Evolutionary conservation across 352 stramenopile species (phyloP).

Genomic region (Globisporangium solare): DNA sequence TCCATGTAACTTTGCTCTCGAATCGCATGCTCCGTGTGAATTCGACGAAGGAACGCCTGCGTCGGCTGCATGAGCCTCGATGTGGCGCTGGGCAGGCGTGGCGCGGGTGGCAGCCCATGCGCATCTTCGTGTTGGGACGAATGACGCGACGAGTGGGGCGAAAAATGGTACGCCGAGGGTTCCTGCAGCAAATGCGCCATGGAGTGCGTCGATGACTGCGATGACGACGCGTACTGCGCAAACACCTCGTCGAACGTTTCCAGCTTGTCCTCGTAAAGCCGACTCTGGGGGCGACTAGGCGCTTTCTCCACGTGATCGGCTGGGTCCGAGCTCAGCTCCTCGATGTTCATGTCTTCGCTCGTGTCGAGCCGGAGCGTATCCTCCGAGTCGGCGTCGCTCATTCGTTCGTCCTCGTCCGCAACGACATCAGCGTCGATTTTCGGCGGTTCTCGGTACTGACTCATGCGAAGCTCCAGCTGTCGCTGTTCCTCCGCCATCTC

Average conservation of each 20-base stretch:
- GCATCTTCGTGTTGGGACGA: conserved; percentile 13
- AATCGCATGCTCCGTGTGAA: conserved; percentile 35
- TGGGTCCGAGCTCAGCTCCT: conserved; percentile 9
- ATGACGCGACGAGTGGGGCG: conserved; percentile 15
- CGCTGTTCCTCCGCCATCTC: background rate
- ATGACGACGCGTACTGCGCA: conserved; percentile 50
- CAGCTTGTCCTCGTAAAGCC: conserved; percentile 31
- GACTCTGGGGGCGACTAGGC: conserved; percentile 25
- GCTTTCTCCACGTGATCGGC: conserved; percentile 17
- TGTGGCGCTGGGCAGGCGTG: conserved; percentile 2
- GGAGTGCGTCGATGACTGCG: conserved; percentile 42
- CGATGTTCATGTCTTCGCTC: conserved; percentile 22
- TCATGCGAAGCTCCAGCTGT: conserved; percentile 3
- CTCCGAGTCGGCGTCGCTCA: conserved; percentile 43
- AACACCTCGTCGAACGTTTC: conserved; percentile 60
- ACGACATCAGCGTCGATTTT: conserved; percentile 7
- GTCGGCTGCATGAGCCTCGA: conserved; percentile 69
- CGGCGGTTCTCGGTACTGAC: conserved; percentile 18
- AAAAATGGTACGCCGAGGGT: conserved; percentile 3
- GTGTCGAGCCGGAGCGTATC: conserved; percentile 38
- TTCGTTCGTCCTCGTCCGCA: conserved; percentile 31
- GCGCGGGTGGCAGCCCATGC: conserved; percentile 10
- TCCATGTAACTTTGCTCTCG: conserved; percentile 21
- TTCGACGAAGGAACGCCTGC: conserved; percentile 47
- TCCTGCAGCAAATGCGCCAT: conserved; percentile 32